phyloP scores from a whole-genome alignment of 805 yeast species.

The Myxozyma sirexii region DNA sequence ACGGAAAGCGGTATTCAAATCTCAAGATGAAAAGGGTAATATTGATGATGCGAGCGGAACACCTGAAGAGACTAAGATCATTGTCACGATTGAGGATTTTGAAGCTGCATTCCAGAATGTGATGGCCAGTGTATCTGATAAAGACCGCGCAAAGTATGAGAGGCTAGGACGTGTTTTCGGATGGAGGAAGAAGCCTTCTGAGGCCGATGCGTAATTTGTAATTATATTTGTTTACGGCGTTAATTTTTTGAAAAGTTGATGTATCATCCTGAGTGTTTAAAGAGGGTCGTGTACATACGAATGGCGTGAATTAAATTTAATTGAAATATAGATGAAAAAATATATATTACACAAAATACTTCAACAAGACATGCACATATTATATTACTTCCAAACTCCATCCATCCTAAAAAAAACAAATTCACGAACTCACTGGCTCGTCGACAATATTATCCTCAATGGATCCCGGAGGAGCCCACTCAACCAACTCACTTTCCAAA shows the following conservation, averaged over 20 bases:
- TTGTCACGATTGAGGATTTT: conserved; percentile 70
- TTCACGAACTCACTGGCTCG: too few species aligned
- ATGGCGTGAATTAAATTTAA: too few species aligned
- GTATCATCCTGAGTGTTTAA: too few species aligned
- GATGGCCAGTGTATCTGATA: conserved; percentile 88
- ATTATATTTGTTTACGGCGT: not conserved
- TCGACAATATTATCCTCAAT: not conserved
- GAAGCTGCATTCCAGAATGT: conserved; percentile 69
- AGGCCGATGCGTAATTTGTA: not conserved
- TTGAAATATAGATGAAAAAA: too few species aligned
- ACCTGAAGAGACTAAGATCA: conserved; percentile 43
- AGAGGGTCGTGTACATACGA: too few species aligned
- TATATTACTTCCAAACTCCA: too few species aligned
- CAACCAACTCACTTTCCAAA: conserved; percentile 18
- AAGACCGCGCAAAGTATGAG: conserved; percentile 35
- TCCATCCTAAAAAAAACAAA: too few species aligned
- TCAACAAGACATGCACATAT: too few species aligned
- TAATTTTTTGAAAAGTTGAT: not conserved
- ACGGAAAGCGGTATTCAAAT: conserved; percentile 58
- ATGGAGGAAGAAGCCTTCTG: conserved; percentile 22
- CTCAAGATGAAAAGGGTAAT: conserved; percentile 46
- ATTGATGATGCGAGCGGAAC: conserved; percentile 38
- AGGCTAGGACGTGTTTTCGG: conserved; percentile 32
- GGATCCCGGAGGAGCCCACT: not conserved
- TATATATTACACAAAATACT: not conserved